Evolutionary conservation across 352 stramenopile species (phyloP), one percentile per base, ranked within the genome.

Genomic region (Globisporangium lucens): DNA sequence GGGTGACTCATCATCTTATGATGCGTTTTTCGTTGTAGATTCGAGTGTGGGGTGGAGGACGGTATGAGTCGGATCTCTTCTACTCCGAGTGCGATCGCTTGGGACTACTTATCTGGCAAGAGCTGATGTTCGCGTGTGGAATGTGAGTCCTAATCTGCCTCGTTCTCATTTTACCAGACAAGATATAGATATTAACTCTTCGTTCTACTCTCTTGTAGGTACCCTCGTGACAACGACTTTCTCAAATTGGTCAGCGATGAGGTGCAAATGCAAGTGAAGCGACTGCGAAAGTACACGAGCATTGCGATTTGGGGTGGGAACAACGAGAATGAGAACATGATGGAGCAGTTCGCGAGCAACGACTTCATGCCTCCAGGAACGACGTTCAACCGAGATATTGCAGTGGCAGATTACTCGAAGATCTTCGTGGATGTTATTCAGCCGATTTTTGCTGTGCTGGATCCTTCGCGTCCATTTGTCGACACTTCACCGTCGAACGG

Each of bases 261-360:
- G 72, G 76, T 97, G 15, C 24, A 38, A 10, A 80, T 79, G 66
- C 85, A 96, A 68, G 79, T 92, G 8, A 66, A 63, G 1, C 78
- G 90, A 0, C 68, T 97, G 61, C 75, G 77, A 35, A 87, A 90
- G 66, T 93, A 83, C 70, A 89, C 89, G 29, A 95, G 83, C 61
- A 87, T 97, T 61, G 83, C 86, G 9, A 91, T 97, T 20, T 97
- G 90, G 90, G 87, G 89, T 12, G 90, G 85, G 35, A 97, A 97
- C 78, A 97, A 97, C 69, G 90, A 97, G 68, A 96, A 96, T 72
- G 85, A 94, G 68, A 88, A 85, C 65, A 93, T 94, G 78, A 90
- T 94, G 82, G 82, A 92, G 67, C 75, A 91, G 61, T 94, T 93
- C 65, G 78, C 77, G 20, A 68, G 78, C 22, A 68, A 70, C 10